These are phyloP conservation scores for Ogataea ganodermae DNA, from an alignment of 805 yeast genomes.

Conservation along the genomic window DNA sequence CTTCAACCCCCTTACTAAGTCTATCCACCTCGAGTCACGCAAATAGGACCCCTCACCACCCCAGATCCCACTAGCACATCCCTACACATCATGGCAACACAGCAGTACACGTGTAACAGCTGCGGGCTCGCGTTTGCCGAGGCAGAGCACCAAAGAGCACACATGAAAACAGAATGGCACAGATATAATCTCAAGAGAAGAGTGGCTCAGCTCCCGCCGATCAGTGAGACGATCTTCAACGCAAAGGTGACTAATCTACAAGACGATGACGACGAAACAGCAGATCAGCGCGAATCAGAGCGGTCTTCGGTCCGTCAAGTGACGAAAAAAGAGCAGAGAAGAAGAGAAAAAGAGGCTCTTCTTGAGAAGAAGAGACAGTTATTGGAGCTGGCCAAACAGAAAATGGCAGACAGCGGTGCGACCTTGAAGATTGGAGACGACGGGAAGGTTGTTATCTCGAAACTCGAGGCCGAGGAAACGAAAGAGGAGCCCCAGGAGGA, in stretches of 20 bases:
- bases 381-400: constrained; percentile 47
- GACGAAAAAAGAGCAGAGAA: constrained; percentile 53
- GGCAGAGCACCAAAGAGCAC: constrained; percentile 85
- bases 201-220: constrained; percentile 79
- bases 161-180: constrained; percentile 99
- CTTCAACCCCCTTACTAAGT: not conserved
- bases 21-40: too few relatives aligned
- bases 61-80: not conserved
- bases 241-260: constrained; percentile 28
- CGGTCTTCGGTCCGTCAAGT: constrained; percentile 30
- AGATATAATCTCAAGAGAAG: constrained; percentile 92
- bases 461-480: constrained; percentile 25
- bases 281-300: constrained; percentile 20
- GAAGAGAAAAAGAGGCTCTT: constrained; percentile 51
- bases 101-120: constrained; percentile 72
- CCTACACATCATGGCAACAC: not conserved
- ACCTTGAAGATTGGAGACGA: constrained; percentile 26
- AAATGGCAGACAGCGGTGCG: constrained; percentile 39
- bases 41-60: too few relatives aligned
- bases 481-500: constrained; percentile 16
- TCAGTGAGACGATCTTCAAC: constrained; percentile 38
- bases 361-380: constrained; percentile 50
- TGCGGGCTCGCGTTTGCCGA: constrained; percentile 79
- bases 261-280: constrained; percentile 30
- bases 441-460: constrained; percentile 26